phyloP scores from a whole-genome alignment of 202 grass and related monocot species.

The Sporobolus alterniflorus region DNA sequence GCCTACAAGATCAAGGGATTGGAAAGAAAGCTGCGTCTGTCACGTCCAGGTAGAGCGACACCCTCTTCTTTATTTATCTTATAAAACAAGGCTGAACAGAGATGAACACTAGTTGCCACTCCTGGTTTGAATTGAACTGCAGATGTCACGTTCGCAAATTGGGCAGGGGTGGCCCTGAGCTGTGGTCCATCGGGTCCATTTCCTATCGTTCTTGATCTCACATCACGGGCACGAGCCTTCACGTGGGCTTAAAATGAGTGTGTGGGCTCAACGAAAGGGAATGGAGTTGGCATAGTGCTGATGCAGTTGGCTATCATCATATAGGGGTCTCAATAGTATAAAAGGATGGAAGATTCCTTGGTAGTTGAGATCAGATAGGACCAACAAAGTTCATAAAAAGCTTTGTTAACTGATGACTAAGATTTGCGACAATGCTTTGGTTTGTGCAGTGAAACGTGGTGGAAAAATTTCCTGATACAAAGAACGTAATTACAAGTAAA shows the following conservation, averaged over 20 bases:
- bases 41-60: constrained; percentile 1
- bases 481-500: neutral
- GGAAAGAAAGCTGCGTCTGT: neutral
- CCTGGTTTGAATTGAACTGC: neutral
- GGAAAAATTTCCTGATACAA: neutral
- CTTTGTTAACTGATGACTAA: neutral
- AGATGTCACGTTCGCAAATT: neutral
- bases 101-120: constrained; percentile 2
- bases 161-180: neutral
- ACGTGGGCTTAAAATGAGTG: constrained; percentile 42
- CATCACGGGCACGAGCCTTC: constrained; percentile 38
- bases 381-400: neutral
- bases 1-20: neutral
- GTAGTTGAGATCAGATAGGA: neutral
- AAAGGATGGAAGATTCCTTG: neutral
- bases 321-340: neutral
- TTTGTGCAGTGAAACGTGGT: neutral
- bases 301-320: neutral
- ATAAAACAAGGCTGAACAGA: neutral
- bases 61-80: neutral
- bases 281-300: neutral
- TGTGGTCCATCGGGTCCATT: neutral
- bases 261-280: constrained; percentile 21
- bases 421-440: neutral
- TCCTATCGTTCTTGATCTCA: neutral